Conservation (phyloP, 164 flowering plant genomes). For the Protea cynaroides region DNA sequence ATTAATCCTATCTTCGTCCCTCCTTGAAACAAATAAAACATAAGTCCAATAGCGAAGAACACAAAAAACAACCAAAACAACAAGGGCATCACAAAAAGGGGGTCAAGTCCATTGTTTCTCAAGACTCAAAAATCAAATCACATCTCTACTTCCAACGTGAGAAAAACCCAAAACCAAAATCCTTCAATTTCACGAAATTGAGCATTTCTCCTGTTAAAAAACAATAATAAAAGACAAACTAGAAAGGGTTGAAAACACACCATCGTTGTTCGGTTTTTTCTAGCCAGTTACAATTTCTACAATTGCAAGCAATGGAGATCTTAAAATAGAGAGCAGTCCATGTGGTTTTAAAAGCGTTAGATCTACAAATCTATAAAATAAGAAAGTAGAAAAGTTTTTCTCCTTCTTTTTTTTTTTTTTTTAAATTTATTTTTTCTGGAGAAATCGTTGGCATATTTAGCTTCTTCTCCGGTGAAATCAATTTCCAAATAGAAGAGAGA, state of each 20-base stretch:
- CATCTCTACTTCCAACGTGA: conserved; percentile 3
- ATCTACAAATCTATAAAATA: conserved; percentile 30
- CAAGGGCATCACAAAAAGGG: neutral
- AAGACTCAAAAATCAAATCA: conserved; percentile 5
- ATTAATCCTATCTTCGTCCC: conserved; percentile 3
- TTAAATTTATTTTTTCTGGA: too few relatives aligned
- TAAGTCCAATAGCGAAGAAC: conserved; percentile 5
- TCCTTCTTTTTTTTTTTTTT: too few relatives aligned
- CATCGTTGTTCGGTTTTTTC: conserved; percentile 6
- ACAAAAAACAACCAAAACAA: neutral
- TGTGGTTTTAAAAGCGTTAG: conserved; percentile 22
- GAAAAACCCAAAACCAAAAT: conserved; percentile 11
- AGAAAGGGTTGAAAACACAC: conserved; percentile 5
- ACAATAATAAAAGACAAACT: neutral
- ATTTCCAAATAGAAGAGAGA: too few relatives aligned
- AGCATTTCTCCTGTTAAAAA: neutral
- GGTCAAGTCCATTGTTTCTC: conserved; percentile 13
- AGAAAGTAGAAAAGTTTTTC: neutral
- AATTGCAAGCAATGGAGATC: conserved; percentile 19
- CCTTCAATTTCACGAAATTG: neutral
- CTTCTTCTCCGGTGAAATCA: too few relatives aligned
- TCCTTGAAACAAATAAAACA: conserved; percentile 5
- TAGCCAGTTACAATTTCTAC: conserved; percentile 6
- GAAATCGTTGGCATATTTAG: too few relatives aligned
- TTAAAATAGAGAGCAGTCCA: too few relatives aligned